phyloP scores from a whole-genome alignment of 2,329 filamentous ascomycete genomes.

The Neocatenulostroma microsporum region DNA sequence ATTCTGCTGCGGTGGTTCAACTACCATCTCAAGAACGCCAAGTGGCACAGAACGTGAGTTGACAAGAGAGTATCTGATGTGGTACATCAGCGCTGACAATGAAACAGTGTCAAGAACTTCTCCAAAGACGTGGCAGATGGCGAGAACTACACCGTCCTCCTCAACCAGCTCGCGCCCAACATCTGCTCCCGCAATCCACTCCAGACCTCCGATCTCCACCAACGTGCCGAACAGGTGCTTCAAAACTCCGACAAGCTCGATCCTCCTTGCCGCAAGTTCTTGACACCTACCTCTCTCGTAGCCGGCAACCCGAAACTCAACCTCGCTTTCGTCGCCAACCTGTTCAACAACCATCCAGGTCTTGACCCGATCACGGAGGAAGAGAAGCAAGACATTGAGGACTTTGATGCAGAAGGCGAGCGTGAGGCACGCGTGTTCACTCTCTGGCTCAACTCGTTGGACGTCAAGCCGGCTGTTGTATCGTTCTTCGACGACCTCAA shows the following conservation, averaged over 20 bases:
- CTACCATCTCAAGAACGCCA: slow-evolving; percentile 95
- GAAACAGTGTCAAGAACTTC: slow-evolving; percentile 75
- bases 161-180: slow-evolving; percentile 85
- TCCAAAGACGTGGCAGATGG: slow-evolving; percentile 93
- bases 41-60: slow-evolving; percentile 71
- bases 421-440: slow-evolving; percentile 96
- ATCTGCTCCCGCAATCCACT: slow-evolving; percentile 76
- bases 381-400: slow-evolving; percentile 93
- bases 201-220: slow-evolving; percentile 74
- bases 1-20: slow-evolving; percentile 98
- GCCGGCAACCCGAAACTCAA: slow-evolving; percentile 98
- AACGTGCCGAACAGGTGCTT: slow-evolving; percentile 90
- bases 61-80: not conserved
- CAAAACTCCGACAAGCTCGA: slow-evolving; percentile 84
- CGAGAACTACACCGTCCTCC: slow-evolving; percentile 92
- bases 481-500: slow-evolving; percentile 96
- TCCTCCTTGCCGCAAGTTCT: slow-evolving; percentile 76
- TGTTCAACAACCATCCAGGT: slow-evolving; percentile 96
- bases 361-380: slow-evolving; percentile 97
- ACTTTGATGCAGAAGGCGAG: slow-evolving; percentile 97
- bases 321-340: slow-evolving; percentile 91
- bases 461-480: slow-evolving; percentile 89
- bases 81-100: slow-evolving; percentile 11
- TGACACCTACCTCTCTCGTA: slow-evolving; percentile 85
- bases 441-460: slow-evolving; percentile 93